phyloP scores from a whole-genome alignment of 2,329 filamentous ascomycete species.

The Fusarium pininemorale region DNA sequence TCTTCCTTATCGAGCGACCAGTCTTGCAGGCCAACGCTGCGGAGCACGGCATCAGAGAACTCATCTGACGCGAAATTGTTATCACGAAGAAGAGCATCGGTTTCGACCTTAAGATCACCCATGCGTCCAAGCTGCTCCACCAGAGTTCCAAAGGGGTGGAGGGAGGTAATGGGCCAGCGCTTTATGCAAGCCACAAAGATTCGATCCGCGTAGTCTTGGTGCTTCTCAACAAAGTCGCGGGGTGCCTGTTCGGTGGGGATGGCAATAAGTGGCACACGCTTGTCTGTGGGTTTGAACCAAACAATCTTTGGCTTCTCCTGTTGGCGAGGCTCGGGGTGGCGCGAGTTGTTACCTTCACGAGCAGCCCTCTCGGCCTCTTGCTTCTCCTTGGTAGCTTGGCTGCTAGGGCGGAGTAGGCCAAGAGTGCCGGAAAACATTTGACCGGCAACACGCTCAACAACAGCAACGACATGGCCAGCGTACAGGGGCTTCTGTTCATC shows the following conservation, averaged over 20 bases:
- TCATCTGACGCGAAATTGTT: conserved; percentile 99
- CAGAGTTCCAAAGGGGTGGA: conserved; percentile 97
- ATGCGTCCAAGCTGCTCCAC: conserved; percentile 97
- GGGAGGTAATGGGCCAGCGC: conserved; percentile 98
- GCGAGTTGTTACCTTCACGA: conserved; percentile 78
- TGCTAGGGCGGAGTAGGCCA: conserved; percentile 92
- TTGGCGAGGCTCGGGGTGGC: conserved; percentile 78
- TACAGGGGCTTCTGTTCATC: conserved; percentile 98
- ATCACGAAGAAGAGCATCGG: conserved; percentile 93
- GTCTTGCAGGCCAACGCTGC: conserved; percentile 90
- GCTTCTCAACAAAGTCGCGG: conserved; percentile 97
- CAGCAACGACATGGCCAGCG: conserved; percentile 95
- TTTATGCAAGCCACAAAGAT: conserved; percentile 99
- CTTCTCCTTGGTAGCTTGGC: conserved; percentile 99
- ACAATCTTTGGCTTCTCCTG: conserved; percentile 99
- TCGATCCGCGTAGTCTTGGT: conserved; percentile 95
- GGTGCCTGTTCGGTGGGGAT: conserved; percentile 98
- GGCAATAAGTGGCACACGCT: conserved; percentile 96
- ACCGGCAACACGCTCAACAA: conserved; percentile 94
- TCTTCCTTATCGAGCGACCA: conserved; percentile 89
- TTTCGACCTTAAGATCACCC: conserved; percentile 97
- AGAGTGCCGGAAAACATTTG: conserved; percentile 99
- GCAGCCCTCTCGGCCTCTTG: conserved; percentile 96
- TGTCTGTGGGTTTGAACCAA: conserved; percentile 99
- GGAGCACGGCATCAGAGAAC: conserved; percentile 94